These are phyloP conservation scores for Saccharomycopsis fermentans DNA, from an alignment of 805 yeast genomes.

Conservation along the genomic window DNA sequence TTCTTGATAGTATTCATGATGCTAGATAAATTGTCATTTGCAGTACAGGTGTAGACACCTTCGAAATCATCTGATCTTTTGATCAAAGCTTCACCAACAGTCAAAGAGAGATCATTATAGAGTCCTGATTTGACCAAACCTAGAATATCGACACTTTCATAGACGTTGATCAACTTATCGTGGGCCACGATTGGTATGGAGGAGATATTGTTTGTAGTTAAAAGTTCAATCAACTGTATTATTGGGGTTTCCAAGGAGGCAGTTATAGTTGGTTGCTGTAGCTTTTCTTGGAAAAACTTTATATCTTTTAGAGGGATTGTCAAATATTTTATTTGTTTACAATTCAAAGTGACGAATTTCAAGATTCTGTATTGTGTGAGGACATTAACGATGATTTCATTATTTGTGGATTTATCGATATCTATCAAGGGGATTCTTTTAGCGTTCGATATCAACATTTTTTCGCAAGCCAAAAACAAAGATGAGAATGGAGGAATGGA, in stretches of 20 bases:
- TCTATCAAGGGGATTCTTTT: conserved; percentile 92
- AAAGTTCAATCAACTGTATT: conserved; percentile 76
- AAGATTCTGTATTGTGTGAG: conserved; percentile 92
- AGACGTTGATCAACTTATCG: conserved; percentile 67
- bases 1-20: conserved; percentile 89
- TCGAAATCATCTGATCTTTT: conserved; percentile 93
- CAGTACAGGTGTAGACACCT: conserved; percentile 94
- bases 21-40: conserved; percentile 74
- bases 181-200: conserved; percentile 87
- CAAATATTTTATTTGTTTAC: conserved; percentile 84
- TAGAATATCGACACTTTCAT: conserved; percentile 91
- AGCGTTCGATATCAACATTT: conserved; percentile 81
- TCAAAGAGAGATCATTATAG: conserved; percentile 77
- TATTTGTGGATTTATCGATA: conserved; percentile 80
- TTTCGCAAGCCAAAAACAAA: conserved; percentile 84
- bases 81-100: conserved; percentile 93
- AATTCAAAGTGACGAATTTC: conserved; percentile 90
- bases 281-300: conserved; percentile 45
- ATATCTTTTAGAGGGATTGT: conserved; percentile 65
- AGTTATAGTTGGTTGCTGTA: conserved; percentile 45
- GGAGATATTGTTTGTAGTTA: conserved; percentile 73
- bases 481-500: conserved; percentile 87
- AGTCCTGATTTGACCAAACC: conserved; percentile 90
- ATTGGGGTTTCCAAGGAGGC: conserved; percentile 90
- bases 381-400: conserved; percentile 92